These are phyloP conservation scores for Sparassis latifolia DNA, from an alignment of 1,284 basidiomycete species.

Conservation along the genomic window DNA sequence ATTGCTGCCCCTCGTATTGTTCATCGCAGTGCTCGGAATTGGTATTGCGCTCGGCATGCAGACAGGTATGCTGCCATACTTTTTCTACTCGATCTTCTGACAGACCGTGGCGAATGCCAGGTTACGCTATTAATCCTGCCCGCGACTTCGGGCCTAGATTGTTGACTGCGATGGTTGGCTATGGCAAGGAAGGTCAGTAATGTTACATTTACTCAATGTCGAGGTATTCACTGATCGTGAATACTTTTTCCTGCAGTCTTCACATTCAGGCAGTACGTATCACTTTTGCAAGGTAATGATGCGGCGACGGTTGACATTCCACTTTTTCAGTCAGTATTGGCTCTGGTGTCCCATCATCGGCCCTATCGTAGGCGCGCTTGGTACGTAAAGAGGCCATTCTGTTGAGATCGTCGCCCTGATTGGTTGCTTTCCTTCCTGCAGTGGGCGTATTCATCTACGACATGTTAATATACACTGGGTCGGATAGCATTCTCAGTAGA, in stretches of 20 bases:
- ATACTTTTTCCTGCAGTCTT: constrained; percentile 29
- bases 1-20: constrained; percentile 47
- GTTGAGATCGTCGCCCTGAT: too few relatives aligned
- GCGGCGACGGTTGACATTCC: not conserved
- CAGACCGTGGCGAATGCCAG: constrained; percentile 15
- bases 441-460: constrained; percentile 50
- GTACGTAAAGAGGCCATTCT: constrained; percentile 9
- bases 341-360: constrained; percentile 65
- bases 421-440: not conserved
- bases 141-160: constrained; percentile 60
- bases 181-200: constrained; percentile 38
- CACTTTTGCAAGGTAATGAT: not conserved
- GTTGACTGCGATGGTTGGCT: constrained; percentile 54
- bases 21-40: constrained; percentile 50
- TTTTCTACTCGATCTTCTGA: not conserved
- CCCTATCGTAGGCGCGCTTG: constrained; percentile 49
- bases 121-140: constrained; percentile 58
- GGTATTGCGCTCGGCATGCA: constrained; percentile 50
- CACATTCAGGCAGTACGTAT: constrained; percentile 29
- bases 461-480: constrained; percentile 42
- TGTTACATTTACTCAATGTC: not conserved
- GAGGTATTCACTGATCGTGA: not conserved
- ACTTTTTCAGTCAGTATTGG: constrained; percentile 56
- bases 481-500: constrained; percentile 47
- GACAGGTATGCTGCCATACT: constrained; percentile 28